Conservation (phyloP, 257 asterid genomes). For the Solanum medicagineum region DNA sequence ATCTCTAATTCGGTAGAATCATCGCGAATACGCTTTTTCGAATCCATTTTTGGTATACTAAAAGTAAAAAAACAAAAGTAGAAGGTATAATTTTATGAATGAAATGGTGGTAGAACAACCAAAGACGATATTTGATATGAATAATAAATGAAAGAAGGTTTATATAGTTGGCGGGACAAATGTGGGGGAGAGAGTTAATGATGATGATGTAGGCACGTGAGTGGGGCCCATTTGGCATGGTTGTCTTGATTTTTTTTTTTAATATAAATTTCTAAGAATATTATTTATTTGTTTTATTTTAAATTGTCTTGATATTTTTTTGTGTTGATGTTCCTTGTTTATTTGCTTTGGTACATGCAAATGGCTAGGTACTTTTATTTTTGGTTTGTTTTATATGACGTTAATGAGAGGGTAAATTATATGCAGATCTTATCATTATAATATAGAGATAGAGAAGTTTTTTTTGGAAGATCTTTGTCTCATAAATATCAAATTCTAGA, state of each 20-base stretch:
- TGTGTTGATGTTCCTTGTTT: not conserved
- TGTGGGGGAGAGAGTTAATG: not conserved
- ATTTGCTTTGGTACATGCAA: no score
- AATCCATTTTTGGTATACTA: not conserved
- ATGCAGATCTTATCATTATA: no score
- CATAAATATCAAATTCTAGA: no score
- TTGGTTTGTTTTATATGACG: no score
- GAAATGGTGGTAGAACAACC: not conserved
- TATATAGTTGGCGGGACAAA: not conserved
- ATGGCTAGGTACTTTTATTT: no score
- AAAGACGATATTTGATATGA: not conserved
- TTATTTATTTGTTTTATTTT: not conserved
- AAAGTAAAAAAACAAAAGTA: not conserved
- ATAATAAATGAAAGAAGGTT: not conserved
- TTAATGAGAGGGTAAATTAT: no score
- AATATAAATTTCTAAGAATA: not conserved
- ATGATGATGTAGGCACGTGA: not conserved
- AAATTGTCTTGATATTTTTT: not conserved
- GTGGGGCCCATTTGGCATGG: not conserved
- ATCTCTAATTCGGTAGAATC: slow-evolving; percentile 12
- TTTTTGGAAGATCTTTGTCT: no score
- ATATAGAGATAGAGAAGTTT: no score
- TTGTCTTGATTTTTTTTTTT: not conserved
- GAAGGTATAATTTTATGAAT: not conserved
- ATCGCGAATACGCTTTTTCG: slow-evolving; percentile 21